These are phyloP conservation scores for Macadamia integrifolia DNA, from an alignment of 164 flowering plant species.

Conservation along the genomic window DNA sequence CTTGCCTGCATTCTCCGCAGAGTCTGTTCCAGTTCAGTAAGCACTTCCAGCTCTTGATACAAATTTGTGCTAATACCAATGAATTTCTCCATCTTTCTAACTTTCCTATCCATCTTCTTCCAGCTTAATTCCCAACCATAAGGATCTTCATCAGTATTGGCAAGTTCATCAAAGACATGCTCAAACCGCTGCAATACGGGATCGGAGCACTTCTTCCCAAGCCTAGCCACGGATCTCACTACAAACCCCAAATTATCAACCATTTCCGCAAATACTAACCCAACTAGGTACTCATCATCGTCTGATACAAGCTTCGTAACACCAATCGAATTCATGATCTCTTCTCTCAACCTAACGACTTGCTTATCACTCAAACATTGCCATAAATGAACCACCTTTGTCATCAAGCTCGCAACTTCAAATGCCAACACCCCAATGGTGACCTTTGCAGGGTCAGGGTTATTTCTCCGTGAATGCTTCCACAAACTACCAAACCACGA, in stretches of 20 bases:
- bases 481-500: conserved; percentile 71
- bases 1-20: conserved; percentile 54
- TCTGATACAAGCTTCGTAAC: conserved; percentile 79
- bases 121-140: conserved; percentile 48
- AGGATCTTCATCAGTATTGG: conserved; percentile 36
- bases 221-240: conserved; percentile 60
- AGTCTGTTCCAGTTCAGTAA: conserved; percentile 68
- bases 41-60: conserved; percentile 82
- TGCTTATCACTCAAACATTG: conserved; percentile 65
- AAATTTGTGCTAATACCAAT: conserved; percentile 46
- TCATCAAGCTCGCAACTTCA: conserved; percentile 84
- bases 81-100: conserved; percentile 72
- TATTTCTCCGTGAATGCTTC: conserved; percentile 36
- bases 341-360: conserved; percentile 48
- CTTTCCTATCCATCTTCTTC: conserved; percentile 85
- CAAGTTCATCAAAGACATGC: conserved; percentile 43
- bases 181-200: conserved; percentile 57
- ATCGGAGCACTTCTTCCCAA: conserved; percentile 58
- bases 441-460: conserved; percentile 31
- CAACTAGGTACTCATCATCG: conserved; percentile 51
- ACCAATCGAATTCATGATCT: conserved; percentile 47
- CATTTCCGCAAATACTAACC: conserved; percentile 54
- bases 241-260: conserved; percentile 43
- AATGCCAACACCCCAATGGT: conserved; percentile 70
- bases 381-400: conserved; percentile 75